phyloP scores from a whole-genome alignment of 345 rosid species.

The Cardamine chenopodiifolia region DNA sequence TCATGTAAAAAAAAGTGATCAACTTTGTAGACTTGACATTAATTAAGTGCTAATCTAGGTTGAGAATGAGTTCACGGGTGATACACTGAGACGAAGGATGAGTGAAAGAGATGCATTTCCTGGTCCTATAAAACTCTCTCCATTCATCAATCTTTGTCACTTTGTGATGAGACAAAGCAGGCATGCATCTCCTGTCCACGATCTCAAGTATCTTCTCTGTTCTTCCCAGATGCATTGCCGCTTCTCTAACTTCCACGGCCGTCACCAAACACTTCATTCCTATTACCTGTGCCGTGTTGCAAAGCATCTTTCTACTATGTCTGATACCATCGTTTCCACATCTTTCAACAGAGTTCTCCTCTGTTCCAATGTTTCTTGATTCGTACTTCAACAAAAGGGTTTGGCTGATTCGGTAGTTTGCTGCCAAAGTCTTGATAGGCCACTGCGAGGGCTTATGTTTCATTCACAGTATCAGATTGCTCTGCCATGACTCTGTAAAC shows the following conservation, averaged over 20 bases:
- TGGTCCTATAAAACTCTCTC: slow-evolving; percentile 44
- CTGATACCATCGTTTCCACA: slow-evolving; percentile 57
- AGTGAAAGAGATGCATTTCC: neutral
- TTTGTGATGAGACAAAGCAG: slow-evolving; percentile 47
- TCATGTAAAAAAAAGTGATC: neutral
- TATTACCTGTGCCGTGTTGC: slow-evolving; percentile 56
- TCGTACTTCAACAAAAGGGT: slow-evolving; percentile 54
- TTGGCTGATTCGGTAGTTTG: slow-evolving; percentile 66
- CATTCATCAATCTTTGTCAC: slow-evolving; percentile 61
- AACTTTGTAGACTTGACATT: neutral
- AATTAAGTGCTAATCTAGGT: neutral
- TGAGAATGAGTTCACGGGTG: slow-evolving; percentile 18
- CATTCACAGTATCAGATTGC: slow-evolving; percentile 26
- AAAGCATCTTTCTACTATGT: slow-evolving; percentile 70
- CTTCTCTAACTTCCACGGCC: slow-evolving; percentile 58
- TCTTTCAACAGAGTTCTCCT: slow-evolving; percentile 48
- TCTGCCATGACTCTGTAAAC: slow-evolving; percentile 48
- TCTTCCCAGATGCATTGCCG: slow-evolving; percentile 64
- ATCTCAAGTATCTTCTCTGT: slow-evolving; percentile 56
- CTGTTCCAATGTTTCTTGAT: slow-evolving; percentile 27
- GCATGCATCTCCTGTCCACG: slow-evolving; percentile 50
- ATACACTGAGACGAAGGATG: slow-evolving; percentile 33
- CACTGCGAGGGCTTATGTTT: slow-evolving; percentile 57
- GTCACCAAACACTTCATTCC: slow-evolving; percentile 57
- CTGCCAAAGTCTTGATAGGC: slow-evolving; percentile 70